Evolutionary conservation across 2,329 filamentous ascomycete genomes (phyloP).

Genomic region (Calonectria hongkongensis): DNA sequence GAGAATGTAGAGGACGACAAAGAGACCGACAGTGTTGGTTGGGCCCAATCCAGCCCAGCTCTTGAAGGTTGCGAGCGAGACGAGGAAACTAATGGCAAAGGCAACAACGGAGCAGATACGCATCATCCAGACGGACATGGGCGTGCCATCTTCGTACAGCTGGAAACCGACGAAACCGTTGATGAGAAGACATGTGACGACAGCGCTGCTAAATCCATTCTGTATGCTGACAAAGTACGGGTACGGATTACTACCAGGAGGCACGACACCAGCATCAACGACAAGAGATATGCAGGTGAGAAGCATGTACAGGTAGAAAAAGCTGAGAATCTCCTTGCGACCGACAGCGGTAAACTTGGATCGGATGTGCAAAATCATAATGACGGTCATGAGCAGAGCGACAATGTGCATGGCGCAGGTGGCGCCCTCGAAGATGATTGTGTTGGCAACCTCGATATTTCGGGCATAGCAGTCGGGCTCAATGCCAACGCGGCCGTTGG

Average conservation of each 20-base stretch:
- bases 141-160: conserved; percentile 97
- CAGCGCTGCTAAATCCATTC: conserved; percentile 87
- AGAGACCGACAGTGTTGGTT: conserved; percentile 90
- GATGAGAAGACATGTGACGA: conserved; percentile 92
- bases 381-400: conserved; percentile 92
- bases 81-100: conserved; percentile 90
- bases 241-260: conserved; percentile 86
- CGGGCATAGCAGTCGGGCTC: conserved; percentile 94
- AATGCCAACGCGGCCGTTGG: conserved; percentile 83
- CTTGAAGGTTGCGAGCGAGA: conserved; percentile 95
- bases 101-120: conserved; percentile 85
- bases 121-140: conserved; percentile 94
- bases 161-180: conserved; percentile 99
- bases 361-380: conserved; percentile 97
- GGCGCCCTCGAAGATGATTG: conserved; percentile 97
- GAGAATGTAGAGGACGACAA: conserved; percentile 92
- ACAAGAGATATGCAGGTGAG: conserved; percentile 92
- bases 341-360: conserved; percentile 98
- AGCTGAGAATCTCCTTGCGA: conserved; percentile 84
- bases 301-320: conserved; percentile 98
- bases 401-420: conserved; percentile 94
- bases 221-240: conserved; percentile 95
- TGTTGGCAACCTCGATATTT: conserved; percentile 97
- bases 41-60: conserved; percentile 90
- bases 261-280: conserved; percentile 94